Conservation (phyloP, 73 alveolate genomes). For the Paramecium bursaria region DNA sequence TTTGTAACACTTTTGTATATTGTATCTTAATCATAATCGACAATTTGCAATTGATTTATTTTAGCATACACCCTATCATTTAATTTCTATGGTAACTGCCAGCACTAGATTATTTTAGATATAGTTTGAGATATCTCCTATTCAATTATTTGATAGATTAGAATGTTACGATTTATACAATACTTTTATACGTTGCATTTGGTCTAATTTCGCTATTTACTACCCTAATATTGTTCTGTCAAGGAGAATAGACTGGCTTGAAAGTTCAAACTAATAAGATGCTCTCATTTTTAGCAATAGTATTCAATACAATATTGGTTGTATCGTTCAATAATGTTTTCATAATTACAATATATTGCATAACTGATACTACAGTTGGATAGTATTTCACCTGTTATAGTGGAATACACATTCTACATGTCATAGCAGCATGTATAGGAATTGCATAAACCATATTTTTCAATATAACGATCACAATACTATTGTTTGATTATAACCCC, state of each 20-base stretch:
- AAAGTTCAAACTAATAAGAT: not conserved
- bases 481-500: constrained; percentile 48
- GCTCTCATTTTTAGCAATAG: constrained; percentile 11
- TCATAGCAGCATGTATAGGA: constrained; percentile 23
- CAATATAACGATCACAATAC: constrained; percentile 11
- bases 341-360: constrained; percentile 26
- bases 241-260: constrained; percentile 35
- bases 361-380: constrained; percentile 54
- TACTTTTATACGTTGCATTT: constrained; percentile 28
- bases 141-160: constrained; percentile 45
- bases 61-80: constrained; percentile 33
- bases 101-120: not conserved
- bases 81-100: constrained; percentile 32
- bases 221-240: constrained; percentile 6
- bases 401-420: constrained; percentile 49
- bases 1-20: constrained; percentile 12
- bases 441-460: constrained; percentile 22
- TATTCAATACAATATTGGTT: constrained; percentile 31
- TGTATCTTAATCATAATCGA: constrained; percentile 37
- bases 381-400: constrained; percentile 17
- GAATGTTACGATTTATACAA: constrained; percentile 8
- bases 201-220: constrained; percentile 37
- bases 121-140: not conserved
- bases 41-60: constrained; percentile 15
- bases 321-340: constrained; percentile 43